Evolutionary conservation across 1,284 basidiomycete genomes (phyloP).

Genomic region (Ceratobasidium sp.): DNA sequence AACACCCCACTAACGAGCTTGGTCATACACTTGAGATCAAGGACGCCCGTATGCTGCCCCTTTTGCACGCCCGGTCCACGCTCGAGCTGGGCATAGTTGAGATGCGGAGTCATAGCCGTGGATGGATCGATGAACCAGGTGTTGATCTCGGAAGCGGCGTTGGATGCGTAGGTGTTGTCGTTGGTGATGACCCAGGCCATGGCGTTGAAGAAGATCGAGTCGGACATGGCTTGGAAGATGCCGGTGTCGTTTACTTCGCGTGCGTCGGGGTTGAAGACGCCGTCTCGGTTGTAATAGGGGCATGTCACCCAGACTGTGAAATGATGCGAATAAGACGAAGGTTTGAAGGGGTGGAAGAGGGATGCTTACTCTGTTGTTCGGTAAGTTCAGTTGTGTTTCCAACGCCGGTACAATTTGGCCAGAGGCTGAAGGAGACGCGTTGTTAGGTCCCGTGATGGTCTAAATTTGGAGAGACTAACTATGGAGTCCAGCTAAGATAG

Average conservation of each 20-base stretch:
- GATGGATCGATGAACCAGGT: constrained; percentile 55
- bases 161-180: constrained; percentile 48
- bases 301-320: constrained; percentile 52
- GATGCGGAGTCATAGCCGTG: constrained; percentile 57
- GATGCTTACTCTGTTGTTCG: constrained; percentile 46
- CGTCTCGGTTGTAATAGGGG: constrained; percentile 53
- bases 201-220: constrained; percentile 56
- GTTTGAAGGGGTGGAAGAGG: not conserved
- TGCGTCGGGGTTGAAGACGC: constrained; percentile 57
- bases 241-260: constrained; percentile 54
- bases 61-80: constrained; percentile 53
- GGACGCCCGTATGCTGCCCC: constrained; percentile 52
- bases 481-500: constrained; percentile 50
- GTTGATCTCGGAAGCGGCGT: constrained; percentile 50
- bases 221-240: constrained; percentile 53
- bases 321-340: no score
- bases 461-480: constrained; percentile 36
- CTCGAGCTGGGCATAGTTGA: constrained; percentile 57
- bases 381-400: constrained; percentile 50
- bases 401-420: constrained; percentile 50
- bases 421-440: constrained; percentile 17
- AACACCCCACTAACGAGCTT: constrained; percentile 54
- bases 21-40: constrained; percentile 53
- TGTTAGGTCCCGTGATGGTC: not conserved
- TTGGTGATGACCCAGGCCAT: constrained; percentile 56